Evolutionary conservation across 1,284 basidiomycete species (phyloP), one percentile per base, ranked within the genome.

Genomic region (Ganoderma sinense): DNA sequence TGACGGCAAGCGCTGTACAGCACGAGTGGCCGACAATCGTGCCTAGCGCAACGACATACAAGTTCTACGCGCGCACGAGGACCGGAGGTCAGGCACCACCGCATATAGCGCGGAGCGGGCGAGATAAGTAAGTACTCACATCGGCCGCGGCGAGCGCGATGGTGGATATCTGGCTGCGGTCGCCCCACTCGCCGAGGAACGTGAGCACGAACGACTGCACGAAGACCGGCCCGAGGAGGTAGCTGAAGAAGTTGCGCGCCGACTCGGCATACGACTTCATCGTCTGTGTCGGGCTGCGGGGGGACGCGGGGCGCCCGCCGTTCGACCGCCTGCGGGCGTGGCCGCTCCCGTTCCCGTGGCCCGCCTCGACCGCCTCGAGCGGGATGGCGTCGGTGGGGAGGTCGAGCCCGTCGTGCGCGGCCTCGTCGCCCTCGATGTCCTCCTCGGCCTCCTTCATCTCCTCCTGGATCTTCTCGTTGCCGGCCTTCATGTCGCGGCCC

Each of bases 181-280:
- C 98, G 0, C 97, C 98, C 97, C 97, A 99, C 82, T 99, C 97
- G 29, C 97, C 98, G 14, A 99, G 86, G 82, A 99, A 99, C 0
- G 97, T 99, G 68, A 99, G 86, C 48, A 97, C 84, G 76, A 99
- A 99, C 0, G 96, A 91, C 81, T 99, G 97, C 2, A 97, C 96
- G 76, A 98, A 98, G 0, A 98, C 94, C 0, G 97, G 98, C 0
- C 93, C 95, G 23, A 98, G 86, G 74, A 97, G 84, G 33, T 98
- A 84, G 75, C 91, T 92, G 79, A 90, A 92, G 74, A 96, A 91
- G 78, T 97, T 97, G 74, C 95, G 87, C 4, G 90, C 84, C 5
- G 95, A 93, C 48, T 97, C 94, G n/a, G 75, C 67, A n/a, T 82
- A 67, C 60, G 79, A 79, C 68, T 80, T 80, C 33, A 74, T 68